Evolutionary conservation across 2,329 filamentous ascomycete genomes (phyloP).

Genomic region (Aspergillus fructus): DNA sequence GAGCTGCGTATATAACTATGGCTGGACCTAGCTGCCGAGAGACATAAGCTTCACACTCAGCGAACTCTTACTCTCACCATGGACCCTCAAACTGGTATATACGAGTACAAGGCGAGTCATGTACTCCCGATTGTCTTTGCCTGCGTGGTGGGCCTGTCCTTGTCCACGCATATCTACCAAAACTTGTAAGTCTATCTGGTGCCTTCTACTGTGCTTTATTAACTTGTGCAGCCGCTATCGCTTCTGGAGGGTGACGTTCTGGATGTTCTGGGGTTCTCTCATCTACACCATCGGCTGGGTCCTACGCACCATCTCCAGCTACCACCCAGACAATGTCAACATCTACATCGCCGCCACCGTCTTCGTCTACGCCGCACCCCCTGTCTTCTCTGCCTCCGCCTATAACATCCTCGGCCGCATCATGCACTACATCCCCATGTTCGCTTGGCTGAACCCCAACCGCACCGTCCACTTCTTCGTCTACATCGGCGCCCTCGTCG

Average conservation of each 20-base stretch:
- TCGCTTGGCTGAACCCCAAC: slow-evolving; percentile 12
- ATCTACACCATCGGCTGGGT: slow-evolving; percentile 12
- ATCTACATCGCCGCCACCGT: slow-evolving; percentile 10
- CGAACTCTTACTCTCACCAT: background rate
- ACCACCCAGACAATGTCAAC: background rate
- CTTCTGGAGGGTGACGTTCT: slow-evolving; percentile 13
- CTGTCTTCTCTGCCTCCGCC: slow-evolving; percentile 8
- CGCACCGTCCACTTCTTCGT: slow-evolving; percentile 11
- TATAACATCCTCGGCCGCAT: slow-evolving; percentile 12
- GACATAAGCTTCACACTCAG: background rate
- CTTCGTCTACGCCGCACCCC: slow-evolving; percentile 12
- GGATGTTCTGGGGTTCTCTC: slow-evolving; percentile 11
- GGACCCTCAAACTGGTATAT: slow-evolving; percentile 1
- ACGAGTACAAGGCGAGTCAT: slow-evolving; percentile 10
- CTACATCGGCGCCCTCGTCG: slow-evolving; percentile 9
- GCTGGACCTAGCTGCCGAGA: background rate
- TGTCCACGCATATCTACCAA: slow-evolving; percentile 3
- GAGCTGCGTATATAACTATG: background rate
- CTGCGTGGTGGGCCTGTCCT: background rate
- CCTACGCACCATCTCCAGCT: slow-evolving; percentile 9
- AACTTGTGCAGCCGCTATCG: slow-evolving; percentile 2
- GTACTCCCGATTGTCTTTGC: slow-evolving; percentile 13
- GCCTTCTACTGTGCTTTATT: background rate
- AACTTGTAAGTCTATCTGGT: slow-evolving; percentile 3
- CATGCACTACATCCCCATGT: slow-evolving; percentile 14